Evolutionary conservation across 345 rosid genomes (phyloP).

Genomic region (Eucalyptus victrix): DNA sequence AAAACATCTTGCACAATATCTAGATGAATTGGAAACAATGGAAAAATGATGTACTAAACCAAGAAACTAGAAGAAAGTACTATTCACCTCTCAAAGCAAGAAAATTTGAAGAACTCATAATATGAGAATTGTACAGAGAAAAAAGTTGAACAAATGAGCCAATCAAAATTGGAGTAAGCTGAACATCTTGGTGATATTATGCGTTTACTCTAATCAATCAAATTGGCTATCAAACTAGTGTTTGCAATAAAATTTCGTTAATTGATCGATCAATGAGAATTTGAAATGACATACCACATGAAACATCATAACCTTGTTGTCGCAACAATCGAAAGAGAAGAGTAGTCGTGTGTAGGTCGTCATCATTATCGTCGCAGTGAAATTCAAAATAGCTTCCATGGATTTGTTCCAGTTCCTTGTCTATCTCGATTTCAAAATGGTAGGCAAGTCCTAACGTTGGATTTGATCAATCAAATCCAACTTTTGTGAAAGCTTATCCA

Average conservation of each 20-base stretch:
- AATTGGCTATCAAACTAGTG: not conserved
- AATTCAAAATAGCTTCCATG: not conserved
- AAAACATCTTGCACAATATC: not conserved
- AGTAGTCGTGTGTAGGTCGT: not conserved
- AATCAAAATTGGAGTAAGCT: not conserved
- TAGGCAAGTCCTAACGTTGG: not conserved
- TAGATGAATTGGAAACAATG: not conserved
- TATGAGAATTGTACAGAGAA: not conserved
- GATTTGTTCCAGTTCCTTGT: not conserved
- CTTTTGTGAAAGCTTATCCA: not conserved
- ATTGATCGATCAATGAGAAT: not conserved
- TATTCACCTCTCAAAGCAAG: not conserved
- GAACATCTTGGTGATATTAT: not conserved
- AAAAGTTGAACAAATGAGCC: not conserved
- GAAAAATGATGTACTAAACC: not conserved
- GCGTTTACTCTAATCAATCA: not conserved
- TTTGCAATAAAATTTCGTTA: not conserved
- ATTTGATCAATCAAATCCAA: not conserved
- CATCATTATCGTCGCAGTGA: not conserved
- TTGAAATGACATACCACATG: not conserved
- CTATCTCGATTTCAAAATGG: not conserved
- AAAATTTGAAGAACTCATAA: not conserved
- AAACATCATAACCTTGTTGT: not conserved
- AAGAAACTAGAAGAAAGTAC: not conserved
- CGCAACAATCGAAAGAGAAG: not conserved